A percentile compares a stretch with the other conserved stretches of the same genome.
These are phyloP conservation scores for Alternaria postmessia DNA, from an alignment of 2,329 filamentous ascomycete species.

Conservation along the genomic window DNA sequence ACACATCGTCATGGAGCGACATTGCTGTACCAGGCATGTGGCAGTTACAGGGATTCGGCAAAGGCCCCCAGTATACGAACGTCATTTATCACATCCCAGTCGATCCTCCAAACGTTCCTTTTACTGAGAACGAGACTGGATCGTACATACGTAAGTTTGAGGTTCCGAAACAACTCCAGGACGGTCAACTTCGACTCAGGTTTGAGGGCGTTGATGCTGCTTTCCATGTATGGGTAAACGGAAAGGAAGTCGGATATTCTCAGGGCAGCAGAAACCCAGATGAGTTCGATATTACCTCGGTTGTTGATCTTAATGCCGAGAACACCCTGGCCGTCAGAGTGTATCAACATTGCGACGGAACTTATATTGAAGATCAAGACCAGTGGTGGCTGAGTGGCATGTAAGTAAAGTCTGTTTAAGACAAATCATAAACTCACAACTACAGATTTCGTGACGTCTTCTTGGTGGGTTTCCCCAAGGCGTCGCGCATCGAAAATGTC, in stretches of 20 bases:
- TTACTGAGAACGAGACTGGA: constrained; percentile 69
- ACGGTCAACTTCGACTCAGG: constrained; percentile 66
- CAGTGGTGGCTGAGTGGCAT: constrained; percentile 72
- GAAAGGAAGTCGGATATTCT: constrained; percentile 69
- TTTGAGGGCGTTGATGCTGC: constrained; percentile 78
- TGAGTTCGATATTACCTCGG: constrained; percentile 71
- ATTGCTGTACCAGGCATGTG: constrained; percentile 72
- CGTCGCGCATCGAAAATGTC: constrained; percentile 64
- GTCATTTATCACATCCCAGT: constrained; percentile 71
- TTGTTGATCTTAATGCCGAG: constrained; percentile 55
- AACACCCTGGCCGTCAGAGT: constrained; percentile 71
- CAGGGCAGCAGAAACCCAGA: constrained; percentile 73
- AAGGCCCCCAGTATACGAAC: constrained; percentile 72
- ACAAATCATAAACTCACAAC: not conserved
- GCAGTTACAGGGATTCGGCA: constrained; percentile 74
- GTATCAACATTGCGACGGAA: constrained; percentile 74
- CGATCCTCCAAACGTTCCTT: constrained; percentile 68
- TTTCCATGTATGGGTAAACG: constrained; percentile 75
- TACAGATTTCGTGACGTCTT: constrained; percentile 73
- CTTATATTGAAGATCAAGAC: constrained; percentile 74
- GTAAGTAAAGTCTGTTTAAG: constrained; percentile 26
- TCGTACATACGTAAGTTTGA: constrained; percentile 66
- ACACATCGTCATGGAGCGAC: constrained; percentile 57
- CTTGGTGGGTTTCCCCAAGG: constrained; percentile 64
- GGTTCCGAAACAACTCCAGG: constrained; percentile 61